Evolutionary conservation across 2,329 filamentous ascomycete genomes (phyloP).

Genomic region (Phialophora tarda): DNA sequence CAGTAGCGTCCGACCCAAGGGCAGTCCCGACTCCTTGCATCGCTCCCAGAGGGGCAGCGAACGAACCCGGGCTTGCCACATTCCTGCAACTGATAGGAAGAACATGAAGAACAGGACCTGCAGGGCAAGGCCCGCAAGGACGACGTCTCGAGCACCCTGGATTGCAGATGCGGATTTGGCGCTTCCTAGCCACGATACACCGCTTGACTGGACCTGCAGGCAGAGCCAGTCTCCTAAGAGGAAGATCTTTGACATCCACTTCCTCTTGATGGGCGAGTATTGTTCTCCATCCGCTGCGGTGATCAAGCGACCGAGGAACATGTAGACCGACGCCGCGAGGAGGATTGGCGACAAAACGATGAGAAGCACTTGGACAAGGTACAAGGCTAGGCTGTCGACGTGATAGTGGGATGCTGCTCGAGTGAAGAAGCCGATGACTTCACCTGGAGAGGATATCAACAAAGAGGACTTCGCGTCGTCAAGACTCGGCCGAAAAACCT

Average conservation of each 20-base stretch:
- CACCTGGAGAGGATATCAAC: conserved; percentile 38
- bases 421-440: conserved; percentile 48
- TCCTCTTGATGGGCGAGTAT: conserved; percentile 47
- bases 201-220: conserved; percentile 53
- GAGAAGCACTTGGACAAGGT: conserved; percentile 48
- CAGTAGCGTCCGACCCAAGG: conserved; percentile 38
- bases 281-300: conserved; percentile 41
- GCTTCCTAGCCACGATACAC: conserved; percentile 46
- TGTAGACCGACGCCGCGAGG: conserved; percentile 56
- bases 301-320: conserved; percentile 54
- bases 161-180: conserved; percentile 39
- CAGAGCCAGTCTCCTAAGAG: conserved; percentile 51
- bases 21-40: neutral
- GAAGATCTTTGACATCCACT: conserved; percentile 48
- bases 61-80: conserved; percentile 52
- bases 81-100: conserved; percentile 56
- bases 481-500: conserved; percentile 24
- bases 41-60: conserved; percentile 8
- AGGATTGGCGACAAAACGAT: conserved; percentile 53
- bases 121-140: conserved; percentile 48
- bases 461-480: neutral
- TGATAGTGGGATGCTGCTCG: conserved; percentile 39
- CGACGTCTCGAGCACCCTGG: conserved; percentile 52
- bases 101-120: conserved; percentile 59
- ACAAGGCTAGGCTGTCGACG: conserved; percentile 15